These are phyloP conservation scores for Chrysosphaeria jannelii DNA, from an alignment of 2,329 filamentous ascomycete genomes.

Conservation along the genomic window DNA sequence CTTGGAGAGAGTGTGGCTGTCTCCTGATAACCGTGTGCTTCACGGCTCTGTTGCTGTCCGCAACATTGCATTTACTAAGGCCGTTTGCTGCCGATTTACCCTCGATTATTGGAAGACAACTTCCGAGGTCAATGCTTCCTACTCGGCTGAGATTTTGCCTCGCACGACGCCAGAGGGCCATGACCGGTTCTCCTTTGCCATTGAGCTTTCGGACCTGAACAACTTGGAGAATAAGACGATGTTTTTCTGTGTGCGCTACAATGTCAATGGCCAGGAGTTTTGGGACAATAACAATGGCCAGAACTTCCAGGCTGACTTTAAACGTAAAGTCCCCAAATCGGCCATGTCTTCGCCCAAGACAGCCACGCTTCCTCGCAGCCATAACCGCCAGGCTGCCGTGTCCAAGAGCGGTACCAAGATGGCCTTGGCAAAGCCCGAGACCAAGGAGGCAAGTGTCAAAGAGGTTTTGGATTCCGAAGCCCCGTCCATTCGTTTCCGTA, in stretches of 20 bases:
- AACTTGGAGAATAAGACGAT: constrained; percentile 82
- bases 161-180: constrained; percentile 30
- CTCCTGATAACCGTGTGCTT: constrained; percentile 59
- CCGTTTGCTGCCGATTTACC: constrained; percentile 76
- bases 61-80: constrained; percentile 74
- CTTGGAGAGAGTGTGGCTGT: constrained; percentile 65
- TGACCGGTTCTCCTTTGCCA: constrained; percentile 81
- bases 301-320: constrained; percentile 90
- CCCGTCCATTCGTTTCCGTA: no score
- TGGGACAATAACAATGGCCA: constrained; percentile 79
- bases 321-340: constrained; percentile 28
- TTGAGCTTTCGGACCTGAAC: constrained; percentile 71
- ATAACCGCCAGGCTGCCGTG: constrained; percentile 28
- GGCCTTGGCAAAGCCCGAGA: no score
- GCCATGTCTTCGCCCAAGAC: constrained; percentile 22
- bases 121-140: constrained; percentile 80
- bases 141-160: constrained; percentile 43
- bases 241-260: constrained; percentile 74
- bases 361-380: constrained; percentile 36
- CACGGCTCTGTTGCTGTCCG: constrained; percentile 59
- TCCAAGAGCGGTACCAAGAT: no score
- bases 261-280: constrained; percentile 52
- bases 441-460: no score
- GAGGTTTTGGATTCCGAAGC: no score
- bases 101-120: constrained; percentile 97